Conservation (phyloP, 1,139 yeast genomes). For the Pichia sp. region DNA sequence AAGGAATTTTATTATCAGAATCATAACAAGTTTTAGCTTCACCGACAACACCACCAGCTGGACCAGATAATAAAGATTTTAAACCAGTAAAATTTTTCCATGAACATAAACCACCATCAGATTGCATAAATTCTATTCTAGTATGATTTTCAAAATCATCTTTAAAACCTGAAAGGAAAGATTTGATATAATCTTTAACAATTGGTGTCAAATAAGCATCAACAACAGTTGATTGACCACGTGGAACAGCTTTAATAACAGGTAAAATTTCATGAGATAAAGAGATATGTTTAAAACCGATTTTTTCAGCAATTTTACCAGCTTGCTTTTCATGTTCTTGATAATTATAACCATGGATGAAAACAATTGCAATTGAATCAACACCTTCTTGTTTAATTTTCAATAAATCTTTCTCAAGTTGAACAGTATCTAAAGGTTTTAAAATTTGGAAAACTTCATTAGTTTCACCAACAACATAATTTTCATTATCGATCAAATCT, state of each 20-base stretch:
- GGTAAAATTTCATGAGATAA: constrained; percentile 62
- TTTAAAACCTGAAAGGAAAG: constrained; percentile 53
- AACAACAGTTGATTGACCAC: constrained; percentile 68
- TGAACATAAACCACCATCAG: constrained; percentile 52
- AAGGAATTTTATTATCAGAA: constrained; percentile 34
- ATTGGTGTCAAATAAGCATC: constrained; percentile 76
- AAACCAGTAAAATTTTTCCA: constrained; percentile 42
- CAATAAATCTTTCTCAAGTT: constrained; percentile 34
- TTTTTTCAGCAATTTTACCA: constrained; percentile 46
- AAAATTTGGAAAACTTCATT: constrained; percentile 56
- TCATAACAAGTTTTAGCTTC: constrained; percentile 45
- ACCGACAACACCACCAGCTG: constrained; percentile 59
- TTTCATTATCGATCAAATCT: constrained; percentile 21
- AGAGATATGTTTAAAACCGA: constrained; percentile 51
- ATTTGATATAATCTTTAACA: constrained; percentile 50
- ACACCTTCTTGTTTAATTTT: constrained; percentile 47
- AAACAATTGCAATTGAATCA: constrained; percentile 57
- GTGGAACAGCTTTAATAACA: constrained; percentile 60
- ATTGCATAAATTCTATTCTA: constrained; percentile 40
- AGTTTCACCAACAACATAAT: constrained; percentile 44
- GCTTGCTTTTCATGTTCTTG: constrained; percentile 56
- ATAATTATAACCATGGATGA: constrained; percentile 62
- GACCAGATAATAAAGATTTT: constrained; percentile 48
- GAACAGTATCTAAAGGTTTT: constrained; percentile 38
- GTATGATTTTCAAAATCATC: constrained; percentile 38